phyloP scores from a whole-genome alignment of 805 yeast species.

The Wickerhamomyces hampshirensis region DNA sequence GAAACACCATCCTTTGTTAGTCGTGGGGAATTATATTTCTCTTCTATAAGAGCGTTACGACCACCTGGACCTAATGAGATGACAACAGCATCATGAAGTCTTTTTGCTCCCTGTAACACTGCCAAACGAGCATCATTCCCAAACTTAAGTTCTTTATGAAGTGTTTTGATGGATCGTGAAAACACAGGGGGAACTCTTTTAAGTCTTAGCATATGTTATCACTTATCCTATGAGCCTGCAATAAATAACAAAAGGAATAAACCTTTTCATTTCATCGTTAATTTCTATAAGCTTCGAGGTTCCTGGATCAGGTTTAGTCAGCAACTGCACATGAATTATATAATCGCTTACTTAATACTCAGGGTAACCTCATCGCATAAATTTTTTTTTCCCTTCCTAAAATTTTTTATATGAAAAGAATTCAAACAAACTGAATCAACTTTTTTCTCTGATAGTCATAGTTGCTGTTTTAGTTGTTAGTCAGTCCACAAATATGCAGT shows the following conservation, averaged over 20 bases:
- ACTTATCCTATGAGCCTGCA: no score
- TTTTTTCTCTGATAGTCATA: neutral
- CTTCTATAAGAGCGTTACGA: slow-evolving; percentile 94
- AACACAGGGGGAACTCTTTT: slow-evolving; percentile 6
- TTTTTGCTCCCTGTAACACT: slow-evolving; percentile 86
- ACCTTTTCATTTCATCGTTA: no score
- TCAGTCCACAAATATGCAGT: slow-evolving; percentile 59
- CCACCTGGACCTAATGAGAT: slow-evolving; percentile 98
- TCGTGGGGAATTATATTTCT: slow-evolving; percentile 94
- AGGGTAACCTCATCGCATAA: slow-evolving; percentile 14
- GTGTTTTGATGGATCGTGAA: slow-evolving; percentile 19
- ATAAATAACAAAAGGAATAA: no score
- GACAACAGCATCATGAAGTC: slow-evolving; percentile 92
- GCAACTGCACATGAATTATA: no score
- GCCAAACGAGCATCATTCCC: slow-evolving; percentile 98
- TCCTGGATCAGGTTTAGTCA: neutral
- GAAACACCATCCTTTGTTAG: slow-evolving; percentile 99
- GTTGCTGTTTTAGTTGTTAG: neutral
- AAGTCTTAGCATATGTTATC: slow-evolving; percentile 6
- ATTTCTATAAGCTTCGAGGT: neutral
- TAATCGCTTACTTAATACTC: no score
- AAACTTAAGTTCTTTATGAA: slow-evolving; percentile 89
- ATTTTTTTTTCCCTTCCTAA: slow-evolving; percentile 2
- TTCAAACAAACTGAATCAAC: neutral
- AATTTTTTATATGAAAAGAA: neutral